Percentiles rank a stretch among this genome's conserved stretches.
phyloP scores from a whole-genome alignment of 2,329 filamentous ascomycete genomes.

The Penicillium janthinellum region DNA sequence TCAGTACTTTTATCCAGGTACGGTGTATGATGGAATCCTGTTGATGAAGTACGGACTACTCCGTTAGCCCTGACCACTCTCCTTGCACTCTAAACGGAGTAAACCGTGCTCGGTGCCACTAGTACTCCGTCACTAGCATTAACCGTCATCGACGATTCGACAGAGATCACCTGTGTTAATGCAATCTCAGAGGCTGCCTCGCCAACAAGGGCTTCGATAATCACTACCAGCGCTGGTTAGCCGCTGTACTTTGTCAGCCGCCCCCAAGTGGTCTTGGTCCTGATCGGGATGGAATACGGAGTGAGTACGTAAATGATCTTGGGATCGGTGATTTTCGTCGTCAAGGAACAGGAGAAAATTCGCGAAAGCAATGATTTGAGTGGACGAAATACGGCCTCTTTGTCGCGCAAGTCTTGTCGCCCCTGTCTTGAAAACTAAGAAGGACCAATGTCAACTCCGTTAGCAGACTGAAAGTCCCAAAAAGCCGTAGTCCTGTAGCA shows the following conservation, averaged over 20 bases:
- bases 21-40: not conserved
- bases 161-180: not conserved
- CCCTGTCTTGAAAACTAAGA: not conserved
- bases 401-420: not conserved
- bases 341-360: not conserved
- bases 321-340: not conserved
- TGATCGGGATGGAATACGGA: not conserved
- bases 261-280: conserved; percentile 1
- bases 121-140: not conserved
- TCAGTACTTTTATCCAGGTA: not conserved
- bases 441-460: not conserved
- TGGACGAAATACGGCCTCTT: not conserved
- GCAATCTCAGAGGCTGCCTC: conserved; percentile 1
- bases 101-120: not conserved
- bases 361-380: not conserved
- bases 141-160: not conserved
- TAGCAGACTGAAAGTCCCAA: not conserved
- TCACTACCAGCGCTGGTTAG: conserved; percentile 17
- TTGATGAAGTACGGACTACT: not conserved
- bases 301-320: not conserved
- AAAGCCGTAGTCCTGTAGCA: not conserved
- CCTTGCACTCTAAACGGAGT: not conserved
- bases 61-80: not conserved
- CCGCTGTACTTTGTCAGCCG: conserved; percentile 21
- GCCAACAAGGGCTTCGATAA: conserved; percentile 17